phyloP scores from a whole-genome alignment of 2,329 filamentous ascomycete genomes.

The Neobulgaria alba region DNA sequence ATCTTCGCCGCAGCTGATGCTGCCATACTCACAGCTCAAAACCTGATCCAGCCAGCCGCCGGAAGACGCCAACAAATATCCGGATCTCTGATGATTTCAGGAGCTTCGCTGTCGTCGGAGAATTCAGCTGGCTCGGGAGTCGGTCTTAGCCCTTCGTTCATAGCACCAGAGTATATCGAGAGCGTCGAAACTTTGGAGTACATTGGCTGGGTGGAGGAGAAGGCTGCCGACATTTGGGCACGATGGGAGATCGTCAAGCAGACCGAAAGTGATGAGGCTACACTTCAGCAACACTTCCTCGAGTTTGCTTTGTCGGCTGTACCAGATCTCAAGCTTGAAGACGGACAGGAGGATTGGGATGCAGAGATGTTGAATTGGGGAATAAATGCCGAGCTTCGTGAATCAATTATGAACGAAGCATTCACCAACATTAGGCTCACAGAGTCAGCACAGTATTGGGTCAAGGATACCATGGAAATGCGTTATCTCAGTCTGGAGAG shows the following conservation, averaged over 20 bases:
- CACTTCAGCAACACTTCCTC: constrained; percentile 5
- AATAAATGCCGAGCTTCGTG: constrained; percentile 4
- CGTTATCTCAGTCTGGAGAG: constrained; percentile 6
- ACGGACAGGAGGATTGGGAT: constrained; percentile 5
- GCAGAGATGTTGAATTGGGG: constrained; percentile 5
- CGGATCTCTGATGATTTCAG: constrained; percentile 5
- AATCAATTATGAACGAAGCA: constrained; percentile 5
- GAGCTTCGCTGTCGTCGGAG: constrained; percentile 4
- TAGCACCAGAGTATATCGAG: constrained; percentile 6
- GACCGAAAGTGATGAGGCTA: constrained; percentile 6
- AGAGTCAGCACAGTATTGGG: constrained; percentile 5
- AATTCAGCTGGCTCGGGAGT: constrained; percentile 6
- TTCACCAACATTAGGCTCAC: constrained; percentile 5
- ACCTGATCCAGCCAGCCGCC: constrained; percentile 6
- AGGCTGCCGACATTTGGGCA: constrained; percentile 6
- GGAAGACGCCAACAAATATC: constrained; percentile 7
- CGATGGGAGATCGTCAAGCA: constrained; percentile 6
- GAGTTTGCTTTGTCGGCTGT: constrained; percentile 6
- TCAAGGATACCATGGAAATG: constrained; percentile 4
- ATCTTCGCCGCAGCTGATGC: too few relatives aligned
- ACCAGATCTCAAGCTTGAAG: constrained; percentile 5
- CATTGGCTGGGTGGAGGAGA: constrained; percentile 7
- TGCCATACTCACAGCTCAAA: too few relatives aligned
- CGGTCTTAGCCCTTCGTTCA: constrained; percentile 3
- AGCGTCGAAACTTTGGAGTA: constrained; percentile 7